phyloP scores from a whole-genome alignment of 1,139 yeast species.

The Petasospora fabianii region DNA sequence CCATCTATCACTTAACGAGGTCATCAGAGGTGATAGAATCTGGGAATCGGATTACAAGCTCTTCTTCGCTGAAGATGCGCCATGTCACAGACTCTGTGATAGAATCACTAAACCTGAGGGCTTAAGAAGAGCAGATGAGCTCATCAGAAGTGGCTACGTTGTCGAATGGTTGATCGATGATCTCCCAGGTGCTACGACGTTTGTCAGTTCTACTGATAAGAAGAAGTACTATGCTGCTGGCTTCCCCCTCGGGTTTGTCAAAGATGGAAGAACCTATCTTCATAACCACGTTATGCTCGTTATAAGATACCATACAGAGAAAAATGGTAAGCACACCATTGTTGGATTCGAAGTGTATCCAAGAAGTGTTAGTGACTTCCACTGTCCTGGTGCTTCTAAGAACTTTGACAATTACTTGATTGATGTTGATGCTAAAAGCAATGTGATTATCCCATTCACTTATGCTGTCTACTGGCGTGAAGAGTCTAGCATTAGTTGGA shows the following conservation, averaged over 20 bases:
- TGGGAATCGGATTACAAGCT: slow-evolving; percentile 71
- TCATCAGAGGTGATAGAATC: slow-evolving; percentile 75
- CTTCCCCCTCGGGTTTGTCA: slow-evolving; percentile 74
- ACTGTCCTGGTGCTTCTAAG: slow-evolving; percentile 68
- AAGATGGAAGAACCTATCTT: slow-evolving; percentile 53
- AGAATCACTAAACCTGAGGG: slow-evolving; percentile 49
- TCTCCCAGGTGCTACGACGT: slow-evolving; percentile 87
- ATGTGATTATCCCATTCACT: slow-evolving; percentile 62
- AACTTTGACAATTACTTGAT: slow-evolving; percentile 53
- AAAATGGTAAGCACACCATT: slow-evolving; percentile 49
- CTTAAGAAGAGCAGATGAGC: slow-evolving; percentile 51
- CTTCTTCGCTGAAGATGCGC: slow-evolving; percentile 55
- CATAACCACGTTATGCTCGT: slow-evolving; percentile 83
- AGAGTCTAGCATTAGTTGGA: slow-evolving; percentile 64
- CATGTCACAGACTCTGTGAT: slow-evolving; percentile 68
- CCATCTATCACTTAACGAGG: slow-evolving; percentile 71
- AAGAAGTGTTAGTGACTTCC: slow-evolving; percentile 63
- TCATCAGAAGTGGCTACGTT: slow-evolving; percentile 68
- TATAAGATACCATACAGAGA: slow-evolving; percentile 64
- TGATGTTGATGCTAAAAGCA: slow-evolving; percentile 32
- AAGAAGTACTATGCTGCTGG: slow-evolving; percentile 81
- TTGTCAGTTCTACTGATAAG: slow-evolving; percentile 55
- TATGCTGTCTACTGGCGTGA: slow-evolving; percentile 91
- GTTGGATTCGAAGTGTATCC: slow-evolving; percentile 94
- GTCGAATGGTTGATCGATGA: slow-evolving; percentile 86